phyloP scores from a whole-genome alignment of 768 basidiomycete genomes.

The Phlebiopsis flavidoalba region DNA sequence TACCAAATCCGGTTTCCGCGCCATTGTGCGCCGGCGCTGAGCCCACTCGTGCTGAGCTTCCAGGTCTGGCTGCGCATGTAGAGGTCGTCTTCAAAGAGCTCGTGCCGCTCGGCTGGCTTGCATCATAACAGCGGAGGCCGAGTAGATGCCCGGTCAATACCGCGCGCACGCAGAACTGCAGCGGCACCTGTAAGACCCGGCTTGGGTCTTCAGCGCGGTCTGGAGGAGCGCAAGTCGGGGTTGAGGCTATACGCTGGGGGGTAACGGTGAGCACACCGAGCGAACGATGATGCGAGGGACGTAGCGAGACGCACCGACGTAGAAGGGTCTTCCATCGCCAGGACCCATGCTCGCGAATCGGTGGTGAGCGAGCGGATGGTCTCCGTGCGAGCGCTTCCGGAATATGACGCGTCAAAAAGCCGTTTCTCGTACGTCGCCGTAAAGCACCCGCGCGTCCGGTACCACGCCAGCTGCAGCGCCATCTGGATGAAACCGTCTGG shows the following conservation, averaged over 20 bases:
- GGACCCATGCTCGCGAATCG: conserved; percentile 74
- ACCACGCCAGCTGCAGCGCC: conserved; percentile 89
- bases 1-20: conserved; percentile 90
- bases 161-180: conserved; percentile 73
- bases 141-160: conserved; percentile 91
- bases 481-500: conserved; percentile 91
- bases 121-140: conserved; percentile 68
- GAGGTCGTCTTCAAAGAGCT: conserved; percentile 72
- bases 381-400: conserved; percentile 74
- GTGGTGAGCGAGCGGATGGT: conserved; percentile 73
- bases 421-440: conserved; percentile 94
- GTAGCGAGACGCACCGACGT: conserved; percentile 34
- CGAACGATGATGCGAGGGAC: not conserved
- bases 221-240: conserved; percentile 49
- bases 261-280: not conserved
- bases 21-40: conserved; percentile 83
- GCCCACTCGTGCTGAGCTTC: conserved; percentile 86
- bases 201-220: conserved; percentile 68
- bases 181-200: conserved; percentile 69
- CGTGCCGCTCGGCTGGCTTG: conserved; percentile 49
- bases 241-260: conserved; percentile 6
- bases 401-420: conserved; percentile 49
- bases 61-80: conserved; percentile 74
- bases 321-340: conserved; percentile 59
- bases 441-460: conserved; percentile 65